Base-by-base conservation (phyloP, 768 basidiomycete species). In the Tricholoma terreum region DNA sequence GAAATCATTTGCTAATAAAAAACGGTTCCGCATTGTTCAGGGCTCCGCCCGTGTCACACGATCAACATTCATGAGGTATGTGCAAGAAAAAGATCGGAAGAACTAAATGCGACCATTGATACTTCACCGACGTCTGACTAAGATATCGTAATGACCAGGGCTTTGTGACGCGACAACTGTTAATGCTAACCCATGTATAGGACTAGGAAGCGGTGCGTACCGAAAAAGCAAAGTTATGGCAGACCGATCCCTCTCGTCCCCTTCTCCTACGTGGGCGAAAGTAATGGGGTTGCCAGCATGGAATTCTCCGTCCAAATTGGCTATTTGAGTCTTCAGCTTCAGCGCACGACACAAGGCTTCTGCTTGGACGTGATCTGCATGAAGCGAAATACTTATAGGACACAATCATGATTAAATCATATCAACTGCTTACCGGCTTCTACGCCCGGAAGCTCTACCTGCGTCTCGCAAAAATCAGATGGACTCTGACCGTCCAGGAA, bases 111-210 rank as follows among this genome's bases (percentile, higher is more conserved):
- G 6, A 6, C 24, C 43, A 2, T 6, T 17, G 5, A 31, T 31
- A 15, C n/a, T 31, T 49, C n/a, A 49, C n/a, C n/a, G 46, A 49
- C 30, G 24, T 14, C 24, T 33, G 12, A 48, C 24, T 50, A 91
- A 73, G 50, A 94, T 87, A 72, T 95, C 93, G 71, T 91, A 95
- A 68, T 95, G 93, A 8, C 93, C 92, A 17, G 93, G 92, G 17
- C 50, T 92, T 92, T 7, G 43, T 45, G 10, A 45, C 22, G 56
- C 11, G 50, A 52, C 53, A 46, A 8, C 17, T 12, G 15, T 46
- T 55, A 21, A 48, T 12, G 14, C 15, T 14, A 17, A 54, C 56
- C 17, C 45, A 9, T 3, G 40, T 19, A 27, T 24, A 11, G 54
- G n/a, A 11, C 11, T 7, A 9, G 10, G 36, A 14, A 10, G 12